These are phyloP conservation scores for Russula sp. DNA, from an alignment of 768 basidiomycete species.

Conservation along the genomic window DNA sequence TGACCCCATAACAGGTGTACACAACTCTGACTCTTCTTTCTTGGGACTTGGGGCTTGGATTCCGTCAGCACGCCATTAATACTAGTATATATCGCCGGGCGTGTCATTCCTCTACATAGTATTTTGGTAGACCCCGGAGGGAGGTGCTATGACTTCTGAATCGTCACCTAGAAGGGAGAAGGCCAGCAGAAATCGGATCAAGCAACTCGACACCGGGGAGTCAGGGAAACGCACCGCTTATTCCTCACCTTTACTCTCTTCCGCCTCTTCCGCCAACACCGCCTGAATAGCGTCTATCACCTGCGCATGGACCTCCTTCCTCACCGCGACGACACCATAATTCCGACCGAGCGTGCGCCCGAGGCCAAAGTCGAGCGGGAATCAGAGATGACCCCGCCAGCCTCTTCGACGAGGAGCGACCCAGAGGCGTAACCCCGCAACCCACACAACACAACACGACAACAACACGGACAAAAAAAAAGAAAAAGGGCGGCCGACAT, in stretches of 20 bases:
- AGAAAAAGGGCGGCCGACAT: not conserved
- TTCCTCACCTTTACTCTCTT: not conserved
- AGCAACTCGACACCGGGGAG: not conserved
- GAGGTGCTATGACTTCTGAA: not conserved
- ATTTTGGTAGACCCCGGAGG: not conserved
- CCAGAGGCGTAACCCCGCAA: conserved; percentile 89
- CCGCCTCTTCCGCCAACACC: conserved; percentile 29
- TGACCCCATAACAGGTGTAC: no score
- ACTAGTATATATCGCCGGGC: no score
- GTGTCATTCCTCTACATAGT: no score
- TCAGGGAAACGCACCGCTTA: not conserved
- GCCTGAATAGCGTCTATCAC: conserved; percentile 71
- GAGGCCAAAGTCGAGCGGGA: conserved; percentile 81
- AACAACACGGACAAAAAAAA: no score
- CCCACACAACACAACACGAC: no score
- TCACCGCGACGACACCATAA: conserved; percentile 80
- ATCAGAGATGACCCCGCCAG: conserved; percentile 84
- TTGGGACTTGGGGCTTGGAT: no score
- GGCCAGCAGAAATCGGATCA: no score
- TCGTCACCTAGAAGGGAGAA: not conserved
- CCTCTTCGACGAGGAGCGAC: conserved; percentile 74
- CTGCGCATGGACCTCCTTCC: conserved; percentile 56
- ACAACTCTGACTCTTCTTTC: no score
- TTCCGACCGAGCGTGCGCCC: conserved; percentile 84
- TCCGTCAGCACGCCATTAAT: no score